Conservation (phyloP, 768 basidiomycete genomes). For the Suillus bovinus region DNA sequence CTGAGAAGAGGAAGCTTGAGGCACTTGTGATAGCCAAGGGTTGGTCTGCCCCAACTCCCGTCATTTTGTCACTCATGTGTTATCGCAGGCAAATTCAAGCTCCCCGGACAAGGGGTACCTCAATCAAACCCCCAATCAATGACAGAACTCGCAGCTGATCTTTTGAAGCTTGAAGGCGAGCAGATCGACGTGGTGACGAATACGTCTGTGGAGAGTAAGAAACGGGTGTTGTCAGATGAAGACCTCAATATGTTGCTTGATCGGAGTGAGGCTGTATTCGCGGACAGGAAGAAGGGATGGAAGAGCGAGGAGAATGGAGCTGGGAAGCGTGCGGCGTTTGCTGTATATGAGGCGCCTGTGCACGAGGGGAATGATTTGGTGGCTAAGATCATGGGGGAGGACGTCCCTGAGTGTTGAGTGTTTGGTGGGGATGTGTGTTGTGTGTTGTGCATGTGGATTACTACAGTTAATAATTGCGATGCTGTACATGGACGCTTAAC, state of each 20-base stretch:
- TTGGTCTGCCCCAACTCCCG: conserved; percentile 19
- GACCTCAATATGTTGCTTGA: conserved; percentile 84
- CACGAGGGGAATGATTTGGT: conserved; percentile 68
- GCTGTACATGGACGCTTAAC: neutral
- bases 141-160: conserved; percentile 76
- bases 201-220: conserved; percentile 61
- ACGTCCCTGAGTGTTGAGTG: conserved; percentile 19
- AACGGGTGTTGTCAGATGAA: conserved; percentile 74
- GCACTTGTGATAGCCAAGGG: conserved; percentile 95
- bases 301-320: conserved; percentile 38
- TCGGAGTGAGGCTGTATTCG: conserved; percentile 71
- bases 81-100: conserved; percentile 77
- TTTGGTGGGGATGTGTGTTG: neutral
- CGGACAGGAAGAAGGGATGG: conserved; percentile 73
- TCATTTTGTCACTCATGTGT: neutral
- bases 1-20: conserved; percentile 88
- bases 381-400: conserved; percentile 65
- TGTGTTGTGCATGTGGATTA: neutral
- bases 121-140: conserved; percentile 62
- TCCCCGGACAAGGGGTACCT: conserved; percentile 52
- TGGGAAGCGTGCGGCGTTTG: conserved; percentile 60
- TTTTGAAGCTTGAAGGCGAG: conserved; percentile 83
- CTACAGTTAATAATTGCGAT: neutral
- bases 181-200: conserved; percentile 84
- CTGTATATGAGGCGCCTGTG: conserved; percentile 70